Evolutionary conservation across 1,139 yeast genomes (phyloP), one percentile per base, ranked within the genome.

Genomic region (Pichia sp.): DNA sequence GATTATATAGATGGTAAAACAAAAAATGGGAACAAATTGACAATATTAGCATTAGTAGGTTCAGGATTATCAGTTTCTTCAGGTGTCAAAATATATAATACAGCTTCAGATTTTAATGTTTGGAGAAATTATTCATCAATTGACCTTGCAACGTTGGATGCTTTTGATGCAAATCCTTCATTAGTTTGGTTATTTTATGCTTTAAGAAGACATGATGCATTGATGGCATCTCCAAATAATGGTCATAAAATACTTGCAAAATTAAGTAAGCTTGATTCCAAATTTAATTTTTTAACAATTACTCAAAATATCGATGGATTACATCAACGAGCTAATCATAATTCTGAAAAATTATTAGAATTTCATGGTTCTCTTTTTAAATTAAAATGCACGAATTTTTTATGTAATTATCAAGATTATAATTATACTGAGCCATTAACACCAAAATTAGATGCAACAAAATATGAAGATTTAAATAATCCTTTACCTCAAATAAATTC

Each of bases 181-280:
- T 68, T 87, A 25, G 96, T 87, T 4, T 87, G 96, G 96, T 92
- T 85, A 58, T 87, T 84, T 57, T 87, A 87, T 61, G 73, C 89
- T 7, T 77, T 80, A 64, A 67, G 95, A 49, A 62, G 96, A 42
- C 71, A 68, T 45, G 69, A 69, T 37, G 90, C 95, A 0, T 65
- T 86, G 44, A 63, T 65, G 40, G 89, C 92, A 1, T 63, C 61
- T 38, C 96, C 96, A 1, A 87, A 87, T 55, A 62, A 59, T 20
- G 96, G 92, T 0, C 96, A 87, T 58, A 59, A 59, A 41, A 84
- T 90, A 3, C 63, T 87, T 43, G 82, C 90, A 0, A 71, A 71
- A 58, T 65, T 86, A 40, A 51, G 56, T 36, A 40, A 56, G 52
- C 40, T 34, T 54, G 56, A 53, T 22, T 44, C 53, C 20, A 48